Evolutionary conservation across 345 rosid genomes (phyloP), one percentile per base, ranked within the genome.

Genomic region (Erucastrum elatum): DNA sequence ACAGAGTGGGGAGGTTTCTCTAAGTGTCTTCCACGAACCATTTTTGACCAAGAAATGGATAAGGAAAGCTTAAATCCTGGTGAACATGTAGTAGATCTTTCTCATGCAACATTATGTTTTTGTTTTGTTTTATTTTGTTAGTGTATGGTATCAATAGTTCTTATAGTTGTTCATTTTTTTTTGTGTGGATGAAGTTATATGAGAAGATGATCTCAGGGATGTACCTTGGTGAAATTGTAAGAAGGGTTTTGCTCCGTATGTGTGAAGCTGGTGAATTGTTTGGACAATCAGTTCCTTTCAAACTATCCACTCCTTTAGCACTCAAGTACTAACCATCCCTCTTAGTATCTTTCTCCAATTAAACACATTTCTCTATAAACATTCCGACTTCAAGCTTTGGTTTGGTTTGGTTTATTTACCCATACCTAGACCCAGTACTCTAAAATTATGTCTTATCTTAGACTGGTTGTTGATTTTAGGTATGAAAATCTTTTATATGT

Each of bases 181-280:
- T 35, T 71, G 6, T 77, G 65, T 71, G 79, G 61, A 29, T 71
- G 72, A 37, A 94, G 98, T 88, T 89, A 81, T 88, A 84, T 74
- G 98, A 94, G 90, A 94, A 90, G 88, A 94, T 90, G 66, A 92
- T 92, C 79, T 87, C 97, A 37, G 98, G 97, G 71, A 94, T 94
- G 97, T 92, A 92, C 80, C 89, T 88, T n/a, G 97, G 96, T 67
- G 97, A 94, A 85, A 92, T 92, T 76, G 94, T 84, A 10, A 82
- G 93, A 12, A 75, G 91, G 77, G 91, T 82, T 59, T 83, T 90
- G 27, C 78, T 86, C 17, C 73, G 82, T 64, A 88, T 94, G 89
- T 88, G 90, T 37, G 80, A 81, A 80, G 91, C 77, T 76, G 85
- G 86, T 74, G 87, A 80, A 62, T 66, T 90, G 66, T 91, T 94